Evolutionary conservation across 345 rosid species (phyloP).

Genomic region (Eucalyptus cladocalyx): DNA sequence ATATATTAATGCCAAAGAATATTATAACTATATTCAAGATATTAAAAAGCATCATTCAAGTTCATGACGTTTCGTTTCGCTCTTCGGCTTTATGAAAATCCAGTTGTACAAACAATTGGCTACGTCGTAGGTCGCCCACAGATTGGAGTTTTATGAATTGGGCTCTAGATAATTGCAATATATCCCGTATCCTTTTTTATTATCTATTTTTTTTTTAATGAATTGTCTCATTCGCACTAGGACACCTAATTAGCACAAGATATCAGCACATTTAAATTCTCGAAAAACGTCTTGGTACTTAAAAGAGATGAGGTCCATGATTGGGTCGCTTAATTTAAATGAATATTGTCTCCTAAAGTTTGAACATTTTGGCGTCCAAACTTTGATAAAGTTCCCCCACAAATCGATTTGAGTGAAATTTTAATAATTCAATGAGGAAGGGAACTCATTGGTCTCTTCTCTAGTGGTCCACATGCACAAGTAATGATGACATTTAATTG

Average conservation of each 20-base stretch:
- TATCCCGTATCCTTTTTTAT: background rate
- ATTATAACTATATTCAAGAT: background rate
- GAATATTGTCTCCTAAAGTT: background rate
- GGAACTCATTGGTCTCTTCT: background rate
- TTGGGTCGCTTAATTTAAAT: background rate
- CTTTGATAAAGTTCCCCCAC: background rate
- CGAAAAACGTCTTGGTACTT: background rate
- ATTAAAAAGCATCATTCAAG: background rate
- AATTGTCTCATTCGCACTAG: background rate
- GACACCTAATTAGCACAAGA: background rate
- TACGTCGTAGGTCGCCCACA: background rate
- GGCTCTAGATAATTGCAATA: background rate
- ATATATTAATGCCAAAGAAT: background rate
- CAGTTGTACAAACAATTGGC: background rate
- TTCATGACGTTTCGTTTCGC: background rate
- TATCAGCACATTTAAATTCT: background rate
- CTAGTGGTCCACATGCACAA: background rate
- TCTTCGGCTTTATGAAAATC: background rate
- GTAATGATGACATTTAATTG: background rate
- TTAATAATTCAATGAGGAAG: background rate
- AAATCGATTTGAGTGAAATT: background rate
- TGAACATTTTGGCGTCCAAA: background rate
- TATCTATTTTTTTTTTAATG: background rate
- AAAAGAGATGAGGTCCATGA: background rate
- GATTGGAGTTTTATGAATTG: background rate